These are phyloP conservation scores for Aspergillus luchuensis DNA, from an alignment of 2,329 filamentous ascomycete species.

Conservation along the genomic window DNA sequence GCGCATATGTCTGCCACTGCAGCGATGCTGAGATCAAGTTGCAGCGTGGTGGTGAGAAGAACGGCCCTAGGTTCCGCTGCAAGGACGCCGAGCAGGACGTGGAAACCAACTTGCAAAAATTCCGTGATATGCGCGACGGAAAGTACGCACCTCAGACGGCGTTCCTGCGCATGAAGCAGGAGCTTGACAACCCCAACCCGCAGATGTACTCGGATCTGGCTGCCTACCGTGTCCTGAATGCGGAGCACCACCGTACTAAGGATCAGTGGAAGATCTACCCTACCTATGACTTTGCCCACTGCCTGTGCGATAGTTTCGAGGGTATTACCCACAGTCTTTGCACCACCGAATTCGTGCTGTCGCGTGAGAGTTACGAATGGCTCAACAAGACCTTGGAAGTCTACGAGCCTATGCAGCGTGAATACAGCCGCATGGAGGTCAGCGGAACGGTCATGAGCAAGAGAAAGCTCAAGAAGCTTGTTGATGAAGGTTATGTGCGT, in stretches of 20 bases:
- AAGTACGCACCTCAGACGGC: conserved; percentile 85
- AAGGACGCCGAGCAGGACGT: conserved; percentile 58
- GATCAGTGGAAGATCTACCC: conserved; percentile 90
- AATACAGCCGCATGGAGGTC: conserved; percentile 75
- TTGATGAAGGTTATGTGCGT: conserved; percentile 74
- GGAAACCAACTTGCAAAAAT: conserved; percentile 57
- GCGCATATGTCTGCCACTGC: conserved; percentile 84
- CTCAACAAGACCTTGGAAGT: conserved; percentile 78
- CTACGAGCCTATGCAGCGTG: conserved; percentile 91
- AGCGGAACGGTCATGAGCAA: conserved; percentile 86
- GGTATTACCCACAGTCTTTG: conserved; percentile 89
- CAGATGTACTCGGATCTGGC: conserved; percentile 91
- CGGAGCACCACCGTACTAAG: conserved; percentile 62
- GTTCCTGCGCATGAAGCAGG: conserved; percentile 90
- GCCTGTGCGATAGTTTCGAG: conserved; percentile 89
- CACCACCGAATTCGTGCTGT: conserved; percentile 87
- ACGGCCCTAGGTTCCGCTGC: conserved; percentile 54
- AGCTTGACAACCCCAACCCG: conserved; percentile 73
- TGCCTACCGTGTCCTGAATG: conserved; percentile 79
- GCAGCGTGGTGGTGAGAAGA: conserved; percentile 76
- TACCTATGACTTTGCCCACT: conserved; percentile 72
- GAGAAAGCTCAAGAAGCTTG: conserved; percentile 76
- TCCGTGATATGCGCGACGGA: conserved; percentile 86
- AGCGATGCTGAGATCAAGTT: conserved; percentile 76
- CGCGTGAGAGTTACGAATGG: conserved; percentile 87